These are phyloP conservation scores for Heterobasidion irregulare DNA, from an alignment of 1,284 basidiomycete genomes.

Conservation along the genomic window DNA sequence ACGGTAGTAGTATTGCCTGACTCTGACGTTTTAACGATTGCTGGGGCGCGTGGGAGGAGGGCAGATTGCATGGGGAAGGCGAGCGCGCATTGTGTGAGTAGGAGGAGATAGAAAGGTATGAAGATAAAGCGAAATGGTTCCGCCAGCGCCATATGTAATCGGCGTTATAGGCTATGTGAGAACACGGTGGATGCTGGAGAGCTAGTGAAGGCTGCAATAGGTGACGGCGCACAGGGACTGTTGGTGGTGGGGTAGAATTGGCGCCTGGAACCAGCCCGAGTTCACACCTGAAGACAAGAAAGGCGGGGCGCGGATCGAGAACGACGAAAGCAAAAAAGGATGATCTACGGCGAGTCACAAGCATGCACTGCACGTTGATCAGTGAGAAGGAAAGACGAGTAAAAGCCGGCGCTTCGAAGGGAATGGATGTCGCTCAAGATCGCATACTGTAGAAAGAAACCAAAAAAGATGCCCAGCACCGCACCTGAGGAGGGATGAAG, in stretches of 20 bases:
- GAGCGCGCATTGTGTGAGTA: neutral
- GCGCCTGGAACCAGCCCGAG: neutral
- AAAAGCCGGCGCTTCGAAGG: neutral
- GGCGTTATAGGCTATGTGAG: no score
- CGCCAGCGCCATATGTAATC: neutral
- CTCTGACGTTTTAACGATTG: slow-evolving; percentile 3
- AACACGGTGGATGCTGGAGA: no score
- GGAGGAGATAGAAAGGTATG: neutral
- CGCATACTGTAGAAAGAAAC: neutral
- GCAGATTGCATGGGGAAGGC: neutral
- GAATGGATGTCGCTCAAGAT: neutral
- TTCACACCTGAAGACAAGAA: neutral
- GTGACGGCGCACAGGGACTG: no score
- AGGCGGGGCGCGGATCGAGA: neutral
- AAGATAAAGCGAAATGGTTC: neutral
- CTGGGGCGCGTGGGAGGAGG: neutral
- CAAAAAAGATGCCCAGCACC: no score
- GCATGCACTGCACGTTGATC: neutral
- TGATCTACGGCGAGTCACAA: neutral
- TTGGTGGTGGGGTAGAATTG: no score
- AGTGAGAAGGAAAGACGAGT: neutral
- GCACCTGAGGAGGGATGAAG: no score
- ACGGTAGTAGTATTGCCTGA: slow-evolving; percentile 26
- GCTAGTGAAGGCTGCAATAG: no score
- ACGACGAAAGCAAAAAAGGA: neutral